These are phyloP conservation scores for Phytopythium ostracodes DNA, from an alignment of 352 stramenopile genomes.

Conservation along the genomic window DNA sequence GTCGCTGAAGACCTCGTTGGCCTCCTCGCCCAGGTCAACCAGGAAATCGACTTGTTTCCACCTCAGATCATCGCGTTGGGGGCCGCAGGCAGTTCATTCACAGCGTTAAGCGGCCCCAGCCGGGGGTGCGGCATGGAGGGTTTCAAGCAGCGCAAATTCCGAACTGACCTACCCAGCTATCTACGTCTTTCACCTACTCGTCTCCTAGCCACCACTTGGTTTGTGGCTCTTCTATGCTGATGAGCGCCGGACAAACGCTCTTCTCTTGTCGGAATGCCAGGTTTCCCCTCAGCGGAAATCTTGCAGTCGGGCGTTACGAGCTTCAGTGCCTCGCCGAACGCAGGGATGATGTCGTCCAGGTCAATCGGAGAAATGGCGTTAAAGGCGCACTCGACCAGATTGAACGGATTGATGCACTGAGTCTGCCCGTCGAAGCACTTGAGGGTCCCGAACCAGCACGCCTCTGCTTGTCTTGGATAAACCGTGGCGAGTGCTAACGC, in stretches of 20 bases:
- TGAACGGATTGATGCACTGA: slow-evolving; percentile 6
- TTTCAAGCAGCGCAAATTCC: too few relatives aligned
- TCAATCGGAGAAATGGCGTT: slow-evolving; percentile 8
- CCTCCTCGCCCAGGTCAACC: slow-evolving; percentile 11
- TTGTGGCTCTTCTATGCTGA: too few relatives aligned
- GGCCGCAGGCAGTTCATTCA: too few relatives aligned
- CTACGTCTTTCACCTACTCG: too few relatives aligned
- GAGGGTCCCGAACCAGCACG: slow-evolving; percentile 11
- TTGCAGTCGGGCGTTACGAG: slow-evolving; percentile 5
- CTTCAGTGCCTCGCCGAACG: slow-evolving; percentile 8
- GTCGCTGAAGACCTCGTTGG: slow-evolving; percentile 5
- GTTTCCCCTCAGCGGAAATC: too few relatives aligned
- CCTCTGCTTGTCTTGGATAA: not conserved
- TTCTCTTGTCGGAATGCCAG: too few relatives aligned
- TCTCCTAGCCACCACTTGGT: too few relatives aligned
- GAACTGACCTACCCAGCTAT: too few relatives aligned
- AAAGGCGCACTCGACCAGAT: slow-evolving; percentile 3
- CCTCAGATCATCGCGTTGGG: too few relatives aligned
- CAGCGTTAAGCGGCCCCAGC: too few relatives aligned
- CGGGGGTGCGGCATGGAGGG: too few relatives aligned
- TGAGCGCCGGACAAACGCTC: too few relatives aligned
- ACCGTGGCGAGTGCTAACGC: not conserved
- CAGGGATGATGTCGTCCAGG: slow-evolving; percentile 11
- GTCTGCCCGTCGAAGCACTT: slow-evolving; percentile 6
- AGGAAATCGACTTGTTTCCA: slow-evolving; percentile 10